These are phyloP conservation scores for Punctularia strigosozonata DNA, from an alignment of 768 basidiomycete species.

Conservation along the genomic window DNA sequence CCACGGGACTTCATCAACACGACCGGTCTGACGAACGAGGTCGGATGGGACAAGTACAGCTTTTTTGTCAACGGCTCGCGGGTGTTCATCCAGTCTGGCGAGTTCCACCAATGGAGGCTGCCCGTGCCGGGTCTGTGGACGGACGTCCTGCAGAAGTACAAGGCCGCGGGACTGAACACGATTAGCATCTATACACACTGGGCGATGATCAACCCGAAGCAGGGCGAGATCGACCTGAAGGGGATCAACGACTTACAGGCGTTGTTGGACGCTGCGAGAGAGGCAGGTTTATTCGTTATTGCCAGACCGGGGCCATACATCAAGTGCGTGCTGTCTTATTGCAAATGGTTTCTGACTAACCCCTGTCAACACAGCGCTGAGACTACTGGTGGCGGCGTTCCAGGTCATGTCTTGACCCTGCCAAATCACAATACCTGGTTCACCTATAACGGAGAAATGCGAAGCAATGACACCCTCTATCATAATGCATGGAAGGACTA, in stretches of 20 bases:
- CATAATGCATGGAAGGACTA: too few species aligned
- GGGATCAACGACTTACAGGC: conserved; percentile 8
- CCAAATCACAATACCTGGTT: conserved; percentile 3
- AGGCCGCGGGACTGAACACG: conserved; percentile 15
- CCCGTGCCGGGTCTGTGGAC: conserved; percentile 10
- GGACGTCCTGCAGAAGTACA: conserved; percentile 13
- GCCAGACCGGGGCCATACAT: conserved; percentile 14
- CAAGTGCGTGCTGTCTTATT: conserved; percentile 9
- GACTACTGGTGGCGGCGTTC: conserved; percentile 9
- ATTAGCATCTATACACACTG: conserved; percentile 12
- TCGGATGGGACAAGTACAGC: conserved; percentile 13
- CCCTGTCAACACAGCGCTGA: conserved; percentile 9
- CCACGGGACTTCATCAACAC: too few species aligned
- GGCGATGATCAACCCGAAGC: conserved; percentile 11
- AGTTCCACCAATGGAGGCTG: conserved; percentile 14
- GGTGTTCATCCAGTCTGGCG: conserved; percentile 13
- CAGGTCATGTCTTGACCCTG: conserved; percentile 6
- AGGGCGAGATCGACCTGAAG: conserved; percentile 9
- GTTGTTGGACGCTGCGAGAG: conserved; percentile 13
- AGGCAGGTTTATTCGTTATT: conserved; percentile 13
- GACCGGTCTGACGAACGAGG: too few species aligned
- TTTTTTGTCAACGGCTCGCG: conserved; percentile 13
- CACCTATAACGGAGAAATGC: too few species aligned
- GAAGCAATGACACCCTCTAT: too few species aligned
- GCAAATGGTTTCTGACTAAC: not conserved